These are phyloP conservation scores for Leccinum arenicola DNA, from an alignment of 768 basidiomycete genomes.

Conservation along the genomic window DNA sequence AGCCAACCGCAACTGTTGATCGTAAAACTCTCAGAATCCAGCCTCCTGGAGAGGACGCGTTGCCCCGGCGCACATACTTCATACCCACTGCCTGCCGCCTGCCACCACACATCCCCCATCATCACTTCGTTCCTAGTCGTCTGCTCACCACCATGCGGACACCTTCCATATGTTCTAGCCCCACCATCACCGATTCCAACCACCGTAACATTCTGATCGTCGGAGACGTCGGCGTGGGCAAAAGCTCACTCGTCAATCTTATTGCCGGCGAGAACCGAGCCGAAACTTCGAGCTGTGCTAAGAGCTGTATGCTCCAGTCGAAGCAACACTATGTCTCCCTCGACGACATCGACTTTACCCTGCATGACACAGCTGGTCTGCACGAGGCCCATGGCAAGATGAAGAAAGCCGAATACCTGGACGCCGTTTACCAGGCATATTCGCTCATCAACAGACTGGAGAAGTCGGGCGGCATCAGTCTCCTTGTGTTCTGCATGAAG, in stretches of 20 bases:
- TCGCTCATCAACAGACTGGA: constrained; percentile 34
- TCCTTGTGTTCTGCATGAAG: constrained; percentile 32
- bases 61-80: background rate
- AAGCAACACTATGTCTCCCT: constrained; percentile 19
- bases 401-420: constrained; percentile 21
- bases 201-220: constrained; percentile 27
- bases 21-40: background rate
- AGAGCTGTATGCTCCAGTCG: constrained; percentile 37
- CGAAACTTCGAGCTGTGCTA: constrained; percentile 26
- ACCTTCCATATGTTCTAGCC: constrained; percentile 14
- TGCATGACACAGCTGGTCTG: constrained; percentile 29
- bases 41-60: constrained; percentile 2
- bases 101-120: background rate
- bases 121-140: background rate
- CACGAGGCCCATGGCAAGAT: constrained; percentile 27
- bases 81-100: background rate
- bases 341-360: constrained; percentile 16
- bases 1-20: too few relatives aligned
- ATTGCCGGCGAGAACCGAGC: constrained; percentile 28
- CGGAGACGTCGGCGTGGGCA: constrained; percentile 32
- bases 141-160: constrained; percentile 9
- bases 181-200: constrained; percentile 6
- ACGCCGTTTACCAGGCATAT: constrained; percentile 29
- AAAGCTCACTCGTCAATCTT: constrained; percentile 44
- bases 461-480: constrained; percentile 24